These are phyloP conservation scores for Plasmodium vivax DNA, from an alignment of 169 alveolate species.

Conservation along the genomic window DNA sequence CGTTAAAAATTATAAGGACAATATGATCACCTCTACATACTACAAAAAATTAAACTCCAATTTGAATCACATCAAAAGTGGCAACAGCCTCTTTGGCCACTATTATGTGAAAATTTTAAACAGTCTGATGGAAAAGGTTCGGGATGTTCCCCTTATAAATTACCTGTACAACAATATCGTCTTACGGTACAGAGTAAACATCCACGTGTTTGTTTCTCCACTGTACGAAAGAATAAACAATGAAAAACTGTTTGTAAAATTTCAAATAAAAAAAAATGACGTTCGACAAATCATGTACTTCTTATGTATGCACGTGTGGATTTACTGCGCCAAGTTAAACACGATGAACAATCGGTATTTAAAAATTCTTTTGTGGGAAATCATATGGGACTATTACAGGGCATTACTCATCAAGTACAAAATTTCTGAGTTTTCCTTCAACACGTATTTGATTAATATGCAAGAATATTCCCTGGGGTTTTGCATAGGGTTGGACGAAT, in stretches of 20 bases:
- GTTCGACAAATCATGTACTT: conserved; percentile 69
- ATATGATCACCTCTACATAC: conserved; percentile 41
- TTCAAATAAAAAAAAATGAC: conserved; percentile 34
- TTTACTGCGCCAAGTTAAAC: conserved; percentile 59
- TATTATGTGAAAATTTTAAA: conserved; percentile 35
- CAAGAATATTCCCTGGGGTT: conserved; percentile 72
- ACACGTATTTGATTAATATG: conserved; percentile 51
- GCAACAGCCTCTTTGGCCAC: neutral
- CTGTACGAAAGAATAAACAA: conserved; percentile 67
- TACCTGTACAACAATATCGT: conserved; percentile 29
- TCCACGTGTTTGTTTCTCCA: conserved; percentile 64
- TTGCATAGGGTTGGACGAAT: conserved; percentile 70
- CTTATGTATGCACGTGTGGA: conserved; percentile 74
- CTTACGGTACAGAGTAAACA: conserved; percentile 19
- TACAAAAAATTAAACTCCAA: conserved; percentile 39
- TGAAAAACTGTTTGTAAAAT: conserved; percentile 16
- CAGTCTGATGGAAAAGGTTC: conserved; percentile 15
- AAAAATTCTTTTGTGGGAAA: conserved; percentile 61
- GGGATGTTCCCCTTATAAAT: conserved; percentile 36
- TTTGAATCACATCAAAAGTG: conserved; percentile 23
- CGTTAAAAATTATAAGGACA: conserved; percentile 44
- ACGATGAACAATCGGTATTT: conserved; percentile 33
- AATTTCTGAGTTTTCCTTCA: conserved; percentile 64
- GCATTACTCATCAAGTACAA: conserved; percentile 63
- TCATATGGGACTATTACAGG: conserved; percentile 73